Percentiles rank a stretch among this genome's conserved stretches.
Conservation (phyloP, 139 green algal species). For the Chlorella sorokiniana region DNA sequence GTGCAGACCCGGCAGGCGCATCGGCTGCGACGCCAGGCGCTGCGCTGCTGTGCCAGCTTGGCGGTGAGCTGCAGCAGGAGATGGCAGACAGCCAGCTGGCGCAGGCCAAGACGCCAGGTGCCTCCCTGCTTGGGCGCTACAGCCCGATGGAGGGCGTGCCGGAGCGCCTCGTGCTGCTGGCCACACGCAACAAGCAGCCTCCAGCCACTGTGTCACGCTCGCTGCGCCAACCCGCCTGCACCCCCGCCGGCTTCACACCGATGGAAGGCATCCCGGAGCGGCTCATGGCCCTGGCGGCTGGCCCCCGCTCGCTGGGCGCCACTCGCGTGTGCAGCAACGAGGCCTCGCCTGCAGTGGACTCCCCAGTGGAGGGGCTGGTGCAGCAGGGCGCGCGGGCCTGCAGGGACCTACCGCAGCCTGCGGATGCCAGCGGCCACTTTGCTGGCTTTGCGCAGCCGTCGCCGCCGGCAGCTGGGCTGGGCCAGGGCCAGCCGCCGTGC, state of each 20-base stretch:
- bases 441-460: slow-evolving; percentile 17
- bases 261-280: slow-evolving; percentile 38
- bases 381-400: neutral
- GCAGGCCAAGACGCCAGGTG: slow-evolving; percentile 13
- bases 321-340: slow-evolving; percentile 15
- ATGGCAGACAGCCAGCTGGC: slow-evolving; percentile 16
- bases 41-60: neutral
- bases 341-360: neutral
- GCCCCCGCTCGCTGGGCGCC: neutral
- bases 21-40: neutral
- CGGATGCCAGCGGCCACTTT: neutral
- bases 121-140: slow-evolving; percentile 18
- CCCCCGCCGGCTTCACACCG: slow-evolving; percentile 26
- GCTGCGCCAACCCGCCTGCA: neutral
- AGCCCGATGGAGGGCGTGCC: slow-evolving; percentile 43
- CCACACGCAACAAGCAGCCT: slow-evolving; percentile 3
- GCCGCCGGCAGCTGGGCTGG: neutral
- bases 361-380: slow-evolving; percentile 39
- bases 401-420: neutral
- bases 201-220: neutral
- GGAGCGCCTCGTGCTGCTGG: slow-evolving; percentile 26
- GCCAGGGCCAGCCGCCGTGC: neutral
- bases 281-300: neutral
- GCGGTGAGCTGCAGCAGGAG: neutral
- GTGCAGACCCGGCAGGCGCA: neutral